Conservation (phyloP, 2,329 filamentous ascomycete genomes). For the Trichophaea hybrida region DNA sequence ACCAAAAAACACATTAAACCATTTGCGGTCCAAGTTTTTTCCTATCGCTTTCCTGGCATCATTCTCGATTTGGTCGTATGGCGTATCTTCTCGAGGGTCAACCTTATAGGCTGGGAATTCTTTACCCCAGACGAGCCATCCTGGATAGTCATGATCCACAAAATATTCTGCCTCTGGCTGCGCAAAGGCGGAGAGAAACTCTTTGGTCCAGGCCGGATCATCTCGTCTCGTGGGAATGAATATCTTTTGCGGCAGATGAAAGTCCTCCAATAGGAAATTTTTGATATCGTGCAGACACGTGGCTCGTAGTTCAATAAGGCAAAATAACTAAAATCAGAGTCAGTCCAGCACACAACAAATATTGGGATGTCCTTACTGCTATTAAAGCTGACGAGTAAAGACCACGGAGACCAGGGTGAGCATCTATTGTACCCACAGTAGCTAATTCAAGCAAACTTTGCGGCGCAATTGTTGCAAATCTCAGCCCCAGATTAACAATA, state of each 20-base stretch:
- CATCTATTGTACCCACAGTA: conserved; percentile 68
- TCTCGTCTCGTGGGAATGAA: conserved; percentile 57
- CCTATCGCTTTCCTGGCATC: conserved; percentile 66
- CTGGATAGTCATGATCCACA: conserved; percentile 80
- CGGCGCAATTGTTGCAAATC: conserved; percentile 79
- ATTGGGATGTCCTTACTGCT: conserved; percentile 30
- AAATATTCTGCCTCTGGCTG: conserved; percentile 70
- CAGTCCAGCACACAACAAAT: conserved; percentile 4
- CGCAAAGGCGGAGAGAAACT: conserved; percentile 64
- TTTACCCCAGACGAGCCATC: conserved; percentile 93
- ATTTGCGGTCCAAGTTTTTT: conserved; percentile 60
- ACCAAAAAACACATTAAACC: conserved; percentile 77
- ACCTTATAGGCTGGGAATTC: conserved; percentile 66
- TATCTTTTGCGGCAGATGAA: conserved; percentile 62
- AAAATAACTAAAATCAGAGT: conserved; percentile 46
- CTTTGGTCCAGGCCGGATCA: conserved; percentile 62
- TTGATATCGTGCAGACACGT: conserved; percentile 75
- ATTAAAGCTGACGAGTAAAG: conserved; percentile 71
- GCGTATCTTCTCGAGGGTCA: conserved; percentile 49
- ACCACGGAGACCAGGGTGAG: conserved; percentile 70
- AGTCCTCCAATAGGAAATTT: conserved; percentile 70
- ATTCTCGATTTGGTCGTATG: conserved; percentile 70
- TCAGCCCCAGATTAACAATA: conserved; percentile 74
- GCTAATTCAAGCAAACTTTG: conserved; percentile 71
- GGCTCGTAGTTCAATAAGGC: conserved; percentile 73